phyloP scores from a whole-genome alignment of 495 filamentous ascomycete species.

The Talaromyces ruber region DNA sequence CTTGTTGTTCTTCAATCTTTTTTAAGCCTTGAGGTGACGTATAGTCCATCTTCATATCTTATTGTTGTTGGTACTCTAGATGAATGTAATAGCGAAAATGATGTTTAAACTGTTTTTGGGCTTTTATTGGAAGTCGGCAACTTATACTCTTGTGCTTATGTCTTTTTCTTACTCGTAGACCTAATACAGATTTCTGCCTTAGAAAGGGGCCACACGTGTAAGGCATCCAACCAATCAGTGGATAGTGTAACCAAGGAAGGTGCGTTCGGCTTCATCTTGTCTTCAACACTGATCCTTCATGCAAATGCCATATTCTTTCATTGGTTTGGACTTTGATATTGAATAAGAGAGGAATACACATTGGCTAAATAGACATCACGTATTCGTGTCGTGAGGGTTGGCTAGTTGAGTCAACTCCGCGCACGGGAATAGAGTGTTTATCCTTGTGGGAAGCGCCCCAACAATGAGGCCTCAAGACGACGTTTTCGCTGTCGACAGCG shows the following conservation, averaged over 20 bases:
- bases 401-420: neutral
- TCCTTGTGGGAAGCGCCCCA: neutral
- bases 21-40: no score
- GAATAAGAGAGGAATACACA: neutral
- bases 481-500: neutral
- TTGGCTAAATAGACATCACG: neutral
- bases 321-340: no score
- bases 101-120: no score
- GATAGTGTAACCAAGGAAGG: neutral
- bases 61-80: no score
- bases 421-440: neutral
- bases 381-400: neutral
- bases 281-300: neutral
- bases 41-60: no score
- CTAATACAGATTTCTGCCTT: neutral
- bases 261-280: neutral
- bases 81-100: no score
- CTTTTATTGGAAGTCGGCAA: no score
- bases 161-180: no score
- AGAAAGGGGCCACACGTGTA: neutral
- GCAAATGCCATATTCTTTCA: no score
- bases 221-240: neutral
- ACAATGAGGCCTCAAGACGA: neutral
- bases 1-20: no score
- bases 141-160: no score